Evolutionary conservation across 345 rosid species (phyloP), one percentile per base, ranked within the genome.

Genomic region (Brassica incana): DNA sequence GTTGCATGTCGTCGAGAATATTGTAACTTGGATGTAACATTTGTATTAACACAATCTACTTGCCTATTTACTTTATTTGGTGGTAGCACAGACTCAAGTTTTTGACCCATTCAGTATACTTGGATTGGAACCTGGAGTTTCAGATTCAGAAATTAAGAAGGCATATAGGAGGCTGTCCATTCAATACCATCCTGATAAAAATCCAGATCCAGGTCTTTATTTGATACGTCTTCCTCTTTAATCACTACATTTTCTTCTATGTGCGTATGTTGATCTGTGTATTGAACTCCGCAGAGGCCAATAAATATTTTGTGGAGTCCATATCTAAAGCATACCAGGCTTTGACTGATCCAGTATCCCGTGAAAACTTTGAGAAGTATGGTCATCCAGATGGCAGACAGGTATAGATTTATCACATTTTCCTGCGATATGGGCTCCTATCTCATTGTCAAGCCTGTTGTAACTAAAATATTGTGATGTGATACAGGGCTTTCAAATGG

Each of bases 371-470:
- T 85, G 99, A 95, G 88, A 95, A 91, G 81, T 95, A 95, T 76
- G 99, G 99, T 38, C 99, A 96, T 85, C 99, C 98, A 5, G 98
- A 96, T 86, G 99, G 99, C 38, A 93, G 92, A 85, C 97, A 93
- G 94, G 99, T 90, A 70, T 70, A 50, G 27, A 69, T 69, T 29
- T 50, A 40, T 72, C 23, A 32, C 80, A 23, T 48, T 67, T 81
- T 59, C 54, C 60, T 48, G 68, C 58, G 59, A 50, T 38, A 20
- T 32, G 69, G 29, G 52, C 23, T 80, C 58, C 65, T 33, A 12
- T 69, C 66, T 62, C 25, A 23, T 61, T 35, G 65, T 52, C 50
- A 69, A 72, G 16, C 43, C 65, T 73, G 6, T 56, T 58, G 78
- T 77, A 68, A 76, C 60, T 58, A 71, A 78, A 58, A 80, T 18